Conservation (phyloP, 1,139 yeast genomes). For the Blastobotrys raffinosifermentans region DNA sequence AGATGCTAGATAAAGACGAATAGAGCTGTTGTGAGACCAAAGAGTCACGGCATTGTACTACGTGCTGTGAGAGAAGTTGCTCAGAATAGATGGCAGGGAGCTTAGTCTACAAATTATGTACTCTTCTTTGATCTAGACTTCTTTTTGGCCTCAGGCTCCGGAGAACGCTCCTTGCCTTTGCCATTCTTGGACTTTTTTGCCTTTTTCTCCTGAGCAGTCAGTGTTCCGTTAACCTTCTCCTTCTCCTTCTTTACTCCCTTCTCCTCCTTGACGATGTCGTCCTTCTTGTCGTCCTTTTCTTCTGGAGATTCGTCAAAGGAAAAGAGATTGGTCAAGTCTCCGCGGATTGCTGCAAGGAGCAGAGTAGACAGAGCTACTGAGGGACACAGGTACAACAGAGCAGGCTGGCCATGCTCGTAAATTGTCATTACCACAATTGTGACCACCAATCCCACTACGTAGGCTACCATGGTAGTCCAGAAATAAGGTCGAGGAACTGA, state of each 20-base stretch:
- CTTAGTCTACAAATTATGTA: too few relatives aligned
- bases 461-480: slow-evolving; percentile 38
- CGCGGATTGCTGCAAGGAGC: slow-evolving; percentile 32
- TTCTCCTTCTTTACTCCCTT: slow-evolving; percentile 7
- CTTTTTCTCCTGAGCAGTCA: background rate
- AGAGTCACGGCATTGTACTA: too few relatives aligned
- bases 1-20: too few relatives aligned
- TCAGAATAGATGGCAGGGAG: too few relatives aligned
- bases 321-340: slow-evolving; percentile 43
- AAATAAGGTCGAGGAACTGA: slow-evolving; percentile 44
- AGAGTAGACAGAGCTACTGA: slow-evolving; percentile 37
- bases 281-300: slow-evolving; percentile 29
- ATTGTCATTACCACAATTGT: slow-evolving; percentile 41
- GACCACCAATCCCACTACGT: slow-evolving; percentile 39
- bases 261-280: slow-evolving; percentile 26
- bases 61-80: too few relatives aligned
- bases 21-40: too few relatives aligned
- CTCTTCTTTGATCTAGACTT: too few relatives aligned
- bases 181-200: background rate
- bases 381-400: slow-evolving; percentile 59
- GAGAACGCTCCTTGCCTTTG: slow-evolving; percentile 2
- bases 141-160: too few relatives aligned
- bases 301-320: slow-evolving; percentile 31
- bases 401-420: slow-evolving; percentile 56
- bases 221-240: background rate